A percentile compares a stretch with the other conserved stretches of the same genome.
Evolutionary conservation across 352 stramenopile genomes (phyloP).

Genomic region (Pythium aphanidermatum): DNA sequence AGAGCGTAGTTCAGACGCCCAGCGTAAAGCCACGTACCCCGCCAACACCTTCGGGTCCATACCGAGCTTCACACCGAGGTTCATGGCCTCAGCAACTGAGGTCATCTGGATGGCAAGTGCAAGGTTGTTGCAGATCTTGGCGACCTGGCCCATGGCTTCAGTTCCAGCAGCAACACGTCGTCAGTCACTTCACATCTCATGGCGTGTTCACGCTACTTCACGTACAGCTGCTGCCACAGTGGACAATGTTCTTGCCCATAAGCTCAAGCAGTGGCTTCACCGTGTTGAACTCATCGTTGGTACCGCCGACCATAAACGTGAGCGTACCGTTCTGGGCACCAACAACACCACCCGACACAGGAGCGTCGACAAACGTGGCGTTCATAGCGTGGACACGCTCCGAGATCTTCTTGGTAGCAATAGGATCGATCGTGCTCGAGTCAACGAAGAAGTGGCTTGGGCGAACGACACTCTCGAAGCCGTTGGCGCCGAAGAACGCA

Average conservation of each 20-base stretch:
- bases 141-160: constrained; percentile 70
- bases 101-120: constrained; percentile 96
- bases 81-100: constrained; percentile 95
- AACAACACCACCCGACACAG: constrained; percentile 94
- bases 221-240: constrained; percentile 89
- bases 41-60: constrained; percentile 93
- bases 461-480: constrained; percentile 63
- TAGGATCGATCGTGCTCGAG: constrained; percentile 94
- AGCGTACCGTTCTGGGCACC: constrained; percentile 94
- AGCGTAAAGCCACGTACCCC: constrained; percentile 35
- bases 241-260: constrained; percentile 95
- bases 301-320: constrained; percentile 97
- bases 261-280: constrained; percentile 78
- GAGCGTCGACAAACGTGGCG: constrained; percentile 90
- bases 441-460: constrained; percentile 90
- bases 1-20: too few species aligned
- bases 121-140: constrained; percentile 99
- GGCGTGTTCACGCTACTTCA: constrained; percentile 40
- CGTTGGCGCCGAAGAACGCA: constrained; percentile 64
- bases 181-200: too few species aligned
- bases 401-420: constrained; percentile 86
- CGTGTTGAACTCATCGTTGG: constrained; percentile 46
- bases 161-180: constrained; percentile 13
- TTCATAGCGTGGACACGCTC: constrained; percentile 46
- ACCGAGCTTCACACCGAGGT: constrained; percentile 92